Percentiles rank a stretch among this genome's conserved stretches.
These are phyloP conservation scores for Umbelopsis vinacea DNA, from an alignment of 192 early-diverging fungal genomes.

Conservation along the genomic window DNA sequence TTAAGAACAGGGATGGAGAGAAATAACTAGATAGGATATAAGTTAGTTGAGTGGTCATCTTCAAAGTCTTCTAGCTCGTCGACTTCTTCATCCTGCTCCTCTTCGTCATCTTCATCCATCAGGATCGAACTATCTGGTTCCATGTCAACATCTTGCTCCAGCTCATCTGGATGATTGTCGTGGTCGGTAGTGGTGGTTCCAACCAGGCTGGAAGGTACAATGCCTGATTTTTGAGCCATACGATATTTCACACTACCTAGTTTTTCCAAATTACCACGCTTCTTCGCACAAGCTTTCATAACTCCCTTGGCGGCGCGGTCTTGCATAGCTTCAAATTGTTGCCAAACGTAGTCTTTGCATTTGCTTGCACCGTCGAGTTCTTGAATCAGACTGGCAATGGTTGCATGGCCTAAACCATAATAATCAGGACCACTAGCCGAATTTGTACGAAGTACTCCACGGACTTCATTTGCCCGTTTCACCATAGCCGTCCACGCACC, in stretches of 20 bases:
- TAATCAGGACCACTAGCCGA: constrained; percentile 89
- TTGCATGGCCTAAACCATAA: constrained; percentile 88
- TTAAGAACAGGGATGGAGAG: too few species aligned
- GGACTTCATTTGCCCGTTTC: constrained; percentile 77
- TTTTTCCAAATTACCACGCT: constrained; percentile 41
- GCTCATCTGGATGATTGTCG: neutral
- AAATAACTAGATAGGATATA: too few species aligned
- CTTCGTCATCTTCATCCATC: neutral
- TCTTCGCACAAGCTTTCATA: constrained; percentile 44
- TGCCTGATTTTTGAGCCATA: constrained; percentile 14
- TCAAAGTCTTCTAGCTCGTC: constrained; percentile 10
- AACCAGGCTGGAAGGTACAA: neutral
- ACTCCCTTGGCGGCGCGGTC: constrained; percentile 58
- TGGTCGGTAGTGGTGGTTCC: neutral
- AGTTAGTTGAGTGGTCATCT: neutral
- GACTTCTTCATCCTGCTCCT: neutral
- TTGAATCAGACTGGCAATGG: constrained; percentile 86
- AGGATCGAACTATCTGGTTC: neutral
- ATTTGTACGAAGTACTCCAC: constrained; percentile 78
- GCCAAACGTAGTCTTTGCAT: constrained; percentile 76
- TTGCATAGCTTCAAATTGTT: constrained; percentile 69
- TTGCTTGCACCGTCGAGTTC: constrained; percentile 75
- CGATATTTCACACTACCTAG: constrained; percentile 39
- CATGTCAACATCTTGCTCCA: constrained; percentile 13
- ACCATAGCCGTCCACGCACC: constrained; percentile 90